A percentile compares a stretch with the other conserved stretches of the same genome.
These are phyloP conservation scores for Pichia thaimueangensis DNA, from an alignment of 805 yeast genomes.

Conservation along the genomic window DNA sequence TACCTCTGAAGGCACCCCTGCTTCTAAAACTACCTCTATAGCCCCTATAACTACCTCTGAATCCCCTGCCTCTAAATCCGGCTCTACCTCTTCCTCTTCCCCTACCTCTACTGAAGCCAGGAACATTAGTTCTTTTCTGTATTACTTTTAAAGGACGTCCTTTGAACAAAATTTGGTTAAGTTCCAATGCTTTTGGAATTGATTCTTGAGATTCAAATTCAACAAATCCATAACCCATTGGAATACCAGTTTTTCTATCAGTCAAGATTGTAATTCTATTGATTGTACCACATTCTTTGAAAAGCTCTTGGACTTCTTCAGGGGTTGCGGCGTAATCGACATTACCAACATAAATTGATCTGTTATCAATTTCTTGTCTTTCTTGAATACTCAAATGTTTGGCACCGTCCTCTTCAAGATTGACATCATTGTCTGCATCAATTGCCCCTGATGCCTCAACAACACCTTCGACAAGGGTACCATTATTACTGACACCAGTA, in stretches of 20 bases:
- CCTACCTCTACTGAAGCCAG: conserved; percentile 51
- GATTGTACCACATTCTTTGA: conserved; percentile 63
- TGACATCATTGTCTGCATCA: background rate
- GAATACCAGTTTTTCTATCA: conserved; percentile 70
- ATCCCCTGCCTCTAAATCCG: conserved; percentile 33
- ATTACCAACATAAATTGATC: conserved; percentile 77
- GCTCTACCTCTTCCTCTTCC: conserved; percentile 25
- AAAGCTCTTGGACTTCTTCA: conserved; percentile 70
- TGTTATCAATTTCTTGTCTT: conserved; percentile 63
- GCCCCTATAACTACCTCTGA: conserved; percentile 17
- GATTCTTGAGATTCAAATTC: conserved; percentile 69
- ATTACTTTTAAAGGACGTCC: conserved; percentile 69
- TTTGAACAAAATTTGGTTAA: conserved; percentile 59
- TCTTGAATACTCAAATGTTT: conserved; percentile 18
- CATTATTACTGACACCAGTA: conserved; percentile 1
- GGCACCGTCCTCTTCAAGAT: background rate
- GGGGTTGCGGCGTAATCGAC: conserved; percentile 79
- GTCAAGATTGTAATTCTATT: conserved; percentile 73
- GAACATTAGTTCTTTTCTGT: conserved; percentile 76
- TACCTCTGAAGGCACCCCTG: conserved; percentile 24
- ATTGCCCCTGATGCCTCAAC: conserved; percentile 3
- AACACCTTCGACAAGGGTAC: background rate
- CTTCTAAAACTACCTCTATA: conserved; percentile 20
- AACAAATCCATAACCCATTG: conserved; percentile 83
- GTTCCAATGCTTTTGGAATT: conserved; percentile 54